phyloP scores from a whole-genome alignment of 2,329 filamentous ascomycete species.

The Simplicillium aogashimaense region DNA sequence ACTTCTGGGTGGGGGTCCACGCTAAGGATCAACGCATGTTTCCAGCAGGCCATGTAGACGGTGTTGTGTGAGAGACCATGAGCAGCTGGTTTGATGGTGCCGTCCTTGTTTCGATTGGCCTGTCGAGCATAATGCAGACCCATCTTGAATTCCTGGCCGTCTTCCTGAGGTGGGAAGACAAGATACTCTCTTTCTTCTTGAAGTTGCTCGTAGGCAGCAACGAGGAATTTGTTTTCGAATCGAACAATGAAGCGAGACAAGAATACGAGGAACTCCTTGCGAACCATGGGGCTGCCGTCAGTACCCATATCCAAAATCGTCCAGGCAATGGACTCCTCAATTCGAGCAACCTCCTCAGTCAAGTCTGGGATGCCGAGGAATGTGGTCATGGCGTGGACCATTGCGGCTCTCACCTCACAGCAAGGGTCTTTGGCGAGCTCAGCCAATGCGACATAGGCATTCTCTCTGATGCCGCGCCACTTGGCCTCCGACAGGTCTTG shows the following conservation, averaged over 20 bases:
- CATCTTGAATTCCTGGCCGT: slow-evolving; percentile 50
- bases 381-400: slow-evolving; percentile 86
- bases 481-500: slow-evolving; percentile 84
- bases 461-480: slow-evolving; percentile 86
- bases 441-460: slow-evolving; percentile 72
- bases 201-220: slow-evolving; percentile 85
- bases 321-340: slow-evolving; percentile 84
- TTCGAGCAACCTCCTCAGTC: slow-evolving; percentile 80
- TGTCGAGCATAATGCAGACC: slow-evolving; percentile 51
- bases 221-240: slow-evolving; percentile 86
- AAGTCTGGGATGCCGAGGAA: slow-evolving; percentile 91
- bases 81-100: slow-evolving; percentile 43
- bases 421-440: slow-evolving; percentile 75
- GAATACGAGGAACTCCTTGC: slow-evolving; percentile 88
- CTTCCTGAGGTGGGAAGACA: slow-evolving; percentile 41
- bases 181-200: slow-evolving; percentile 70
- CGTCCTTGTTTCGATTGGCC: slow-evolving; percentile 46
- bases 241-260: slow-evolving; percentile 84
- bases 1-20: slow-evolving; percentile 94
- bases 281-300: slow-evolving; percentile 88
- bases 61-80: slow-evolving; percentile 71
- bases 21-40: slow-evolving; percentile 79
- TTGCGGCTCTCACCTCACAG: slow-evolving; percentile 86
- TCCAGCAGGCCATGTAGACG: slow-evolving; percentile 90
- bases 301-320: slow-evolving; percentile 85